Evolutionary conservation across 352 stramenopile genomes (phyloP).

Genomic region (Globisporangium canariense): DNA sequence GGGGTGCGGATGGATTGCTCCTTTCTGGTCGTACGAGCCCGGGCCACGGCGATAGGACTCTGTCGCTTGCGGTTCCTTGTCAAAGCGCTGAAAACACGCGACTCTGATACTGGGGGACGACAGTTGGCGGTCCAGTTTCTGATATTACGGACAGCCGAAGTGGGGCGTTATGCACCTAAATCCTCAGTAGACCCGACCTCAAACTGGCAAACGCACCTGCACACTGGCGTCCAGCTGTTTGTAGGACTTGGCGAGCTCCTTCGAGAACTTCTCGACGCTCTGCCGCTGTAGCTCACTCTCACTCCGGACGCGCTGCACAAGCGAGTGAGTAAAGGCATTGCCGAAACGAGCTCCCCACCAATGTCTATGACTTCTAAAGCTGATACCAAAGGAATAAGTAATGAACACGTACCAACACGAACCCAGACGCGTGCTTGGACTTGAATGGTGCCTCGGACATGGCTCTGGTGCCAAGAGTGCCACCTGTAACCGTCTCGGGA

Average conservation of each 20-base stretch:
- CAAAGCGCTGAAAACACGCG: conserved; percentile 36
- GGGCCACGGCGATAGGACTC: conserved; percentile 38
- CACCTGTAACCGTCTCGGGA: conserved; percentile 16
- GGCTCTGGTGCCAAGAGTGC: conserved; percentile 9
- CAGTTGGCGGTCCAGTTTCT: conserved; percentile 34
- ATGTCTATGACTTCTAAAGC: not conserved
- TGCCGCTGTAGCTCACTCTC: conserved; percentile 34
- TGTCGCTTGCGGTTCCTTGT: conserved; percentile 6
- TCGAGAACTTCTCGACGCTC: conserved; percentile 30
- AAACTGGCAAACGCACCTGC: conserved; percentile 21
- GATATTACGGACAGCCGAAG: not conserved
- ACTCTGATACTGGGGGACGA: conserved; percentile 27
- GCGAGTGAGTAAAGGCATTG: not conserved
- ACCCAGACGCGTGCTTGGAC: conserved; percentile 32
- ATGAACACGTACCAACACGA: conserved; percentile 24
- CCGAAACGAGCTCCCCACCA: not conserved
- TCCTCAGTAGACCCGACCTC: too few species aligned
- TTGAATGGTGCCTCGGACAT: conserved; percentile 23
- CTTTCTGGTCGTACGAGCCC: conserved; percentile 22
- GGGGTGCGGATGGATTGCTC: too few species aligned
- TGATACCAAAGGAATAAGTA: not conserved
- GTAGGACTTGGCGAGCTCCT: conserved; percentile 56
- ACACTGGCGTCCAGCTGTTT: conserved; percentile 32
- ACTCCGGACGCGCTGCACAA: conserved; percentile 29
- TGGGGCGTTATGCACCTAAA: not conserved